Conservation (phyloP, 345 rosid genomes). For the Heritiera littoralis region DNA sequence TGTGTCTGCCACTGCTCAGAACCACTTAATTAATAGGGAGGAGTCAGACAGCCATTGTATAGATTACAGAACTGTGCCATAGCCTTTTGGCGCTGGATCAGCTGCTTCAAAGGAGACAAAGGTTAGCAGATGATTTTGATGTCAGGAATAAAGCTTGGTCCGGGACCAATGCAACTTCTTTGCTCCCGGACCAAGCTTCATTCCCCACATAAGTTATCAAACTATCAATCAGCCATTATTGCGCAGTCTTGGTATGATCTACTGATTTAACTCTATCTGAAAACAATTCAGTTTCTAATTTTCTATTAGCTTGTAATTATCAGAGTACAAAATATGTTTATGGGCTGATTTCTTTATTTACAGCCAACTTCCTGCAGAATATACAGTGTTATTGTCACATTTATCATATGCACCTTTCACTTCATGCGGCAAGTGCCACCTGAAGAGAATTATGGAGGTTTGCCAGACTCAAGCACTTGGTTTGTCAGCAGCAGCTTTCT, state of each 20-base stretch:
- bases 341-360: neutral
- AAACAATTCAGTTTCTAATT: neutral
- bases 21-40: neutral
- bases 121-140: neutral
- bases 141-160: neutral
- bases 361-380: neutral
- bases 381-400: neutral
- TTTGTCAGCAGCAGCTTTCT: slow-evolving; percentile 24
- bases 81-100: neutral
- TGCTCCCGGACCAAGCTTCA: neutral
- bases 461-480: slow-evolving; percentile 11
- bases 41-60: neutral
- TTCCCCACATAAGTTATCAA: neutral
- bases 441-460: neutral
- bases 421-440: neutral
- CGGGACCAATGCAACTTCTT: neutral
- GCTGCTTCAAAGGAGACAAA: neutral
- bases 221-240: neutral
- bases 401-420: neutral
- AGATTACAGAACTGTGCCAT: neutral
- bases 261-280: neutral
- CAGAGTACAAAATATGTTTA: neutral
- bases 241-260: neutral
- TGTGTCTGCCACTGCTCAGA: neutral
- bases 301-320: neutral